Evolutionary conservation across 164 flowering plant genomes (phyloP), one percentile per base, ranked within the genome.

Genomic region (Saururus chinensis): DNA sequence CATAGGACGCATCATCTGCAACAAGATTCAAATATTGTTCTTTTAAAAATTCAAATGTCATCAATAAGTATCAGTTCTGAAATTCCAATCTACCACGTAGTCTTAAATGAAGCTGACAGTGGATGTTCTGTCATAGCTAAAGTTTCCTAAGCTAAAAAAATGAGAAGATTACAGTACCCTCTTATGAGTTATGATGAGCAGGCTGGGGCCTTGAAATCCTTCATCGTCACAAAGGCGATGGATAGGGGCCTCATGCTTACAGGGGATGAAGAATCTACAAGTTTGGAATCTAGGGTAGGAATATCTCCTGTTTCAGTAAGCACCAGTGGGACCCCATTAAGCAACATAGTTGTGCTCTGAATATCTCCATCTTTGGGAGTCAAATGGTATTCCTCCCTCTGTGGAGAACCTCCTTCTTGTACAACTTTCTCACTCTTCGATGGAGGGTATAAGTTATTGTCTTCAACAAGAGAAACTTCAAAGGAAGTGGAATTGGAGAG

Each of bases 341-440:
- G 70, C 49, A 81, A 56, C 69, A 84, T 19, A 4, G 73, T 76
- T 21, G 77, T 70, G 60, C 80, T 81, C 40, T 69, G 74, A 21
- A 84, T 60, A 49, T 81, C 58, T 4, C 85, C 85, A 71, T 70
- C 71, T 67, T 78, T 51, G 25, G 87, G 77, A 0, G 80, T 81
- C 70, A 85, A 66, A 67, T 79, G 89, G 64, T 82, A 79, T 62
- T 82, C 87, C 42, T 76, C 80, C 62, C 83, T 78, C 14, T 25
- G 40, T n/a, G 54, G 30, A 26, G 35, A 26, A 22, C 48, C 30
- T 56, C 17, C 58, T 21, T 48, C 69, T 48, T 65, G 23, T 19
- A 19, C 62, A 30, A n/a, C 51, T 8, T 11, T 17, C 3, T 56
- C 20, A 2, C 37, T 30, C 37, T 30, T 30, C 37, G 6, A 30